A percentile compares a stretch with the other conserved stretches of the same genome.
Evolutionary conservation across 2,329 filamentous ascomycete genomes (phyloP).

Genomic region (Monosporascus sp.): DNA sequence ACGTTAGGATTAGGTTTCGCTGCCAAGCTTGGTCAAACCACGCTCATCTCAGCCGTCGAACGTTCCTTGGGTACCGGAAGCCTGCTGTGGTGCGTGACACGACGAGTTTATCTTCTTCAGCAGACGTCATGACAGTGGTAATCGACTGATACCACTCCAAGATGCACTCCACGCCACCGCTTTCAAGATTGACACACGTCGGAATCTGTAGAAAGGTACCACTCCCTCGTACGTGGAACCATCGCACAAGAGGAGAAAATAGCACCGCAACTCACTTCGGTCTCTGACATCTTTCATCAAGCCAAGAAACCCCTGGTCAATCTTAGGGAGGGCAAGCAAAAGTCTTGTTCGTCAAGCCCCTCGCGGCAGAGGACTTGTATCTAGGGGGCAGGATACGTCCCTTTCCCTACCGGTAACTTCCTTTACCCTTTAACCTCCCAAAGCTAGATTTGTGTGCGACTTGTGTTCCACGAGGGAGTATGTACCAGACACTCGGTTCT

Average conservation of each 20-base stretch:
- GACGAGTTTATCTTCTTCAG: constrained; percentile 8
- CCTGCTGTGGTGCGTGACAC: constrained; percentile 9
- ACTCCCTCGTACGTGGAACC: neutral
- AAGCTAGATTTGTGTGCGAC: too few relatives aligned
- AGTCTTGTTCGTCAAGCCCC: neutral
- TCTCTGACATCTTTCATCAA: neutral
- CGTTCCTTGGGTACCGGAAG: constrained; percentile 2
- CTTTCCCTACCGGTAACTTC: too few relatives aligned
- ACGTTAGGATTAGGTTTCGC: constrained; percentile 6
- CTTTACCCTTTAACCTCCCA: too few relatives aligned
- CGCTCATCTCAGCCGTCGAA: constrained; percentile 8
- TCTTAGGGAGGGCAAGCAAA: neutral
- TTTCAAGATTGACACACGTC: neutral
- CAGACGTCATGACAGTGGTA: constrained; percentile 1
- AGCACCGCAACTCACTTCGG: neutral
- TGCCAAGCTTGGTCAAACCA: constrained; percentile 5
- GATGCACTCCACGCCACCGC: constrained; percentile 2
- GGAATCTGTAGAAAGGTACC: neutral
- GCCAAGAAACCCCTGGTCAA: neutral
- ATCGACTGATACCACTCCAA: constrained; percentile 2
- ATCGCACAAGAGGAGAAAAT: neutral
- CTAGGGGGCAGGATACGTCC: too few relatives aligned
- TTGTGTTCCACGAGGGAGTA: too few relatives aligned
- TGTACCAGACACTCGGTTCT: neutral
- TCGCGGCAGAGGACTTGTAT: neutral